These are phyloP conservation scores for Phaeotremella fagi DNA, from an alignment of 768 basidiomycete genomes.

Conservation along the genomic window DNA sequence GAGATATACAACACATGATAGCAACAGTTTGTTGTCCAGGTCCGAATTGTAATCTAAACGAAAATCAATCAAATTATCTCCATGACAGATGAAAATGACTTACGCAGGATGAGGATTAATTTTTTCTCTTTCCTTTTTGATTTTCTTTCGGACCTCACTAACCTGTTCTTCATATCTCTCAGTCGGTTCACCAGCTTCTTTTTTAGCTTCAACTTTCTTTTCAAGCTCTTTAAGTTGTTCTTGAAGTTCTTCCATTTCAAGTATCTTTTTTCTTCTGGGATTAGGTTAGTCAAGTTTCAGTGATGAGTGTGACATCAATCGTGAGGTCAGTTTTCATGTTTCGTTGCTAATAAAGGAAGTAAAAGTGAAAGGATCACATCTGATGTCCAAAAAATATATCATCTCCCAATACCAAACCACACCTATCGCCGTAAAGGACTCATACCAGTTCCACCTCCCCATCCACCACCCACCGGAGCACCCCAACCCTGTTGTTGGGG, in stretches of 20 bases:
- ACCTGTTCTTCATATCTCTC: slow-evolving; percentile 17
- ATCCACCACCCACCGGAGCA: slow-evolving; percentile 3
- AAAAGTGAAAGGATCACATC: not conserved
- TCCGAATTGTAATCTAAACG: slow-evolving; percentile 34
- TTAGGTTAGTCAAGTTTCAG: not conserved
- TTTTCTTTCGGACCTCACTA: slow-evolving; percentile 19
- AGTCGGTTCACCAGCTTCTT: slow-evolving; percentile 9
- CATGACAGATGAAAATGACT: slow-evolving; percentile 5
- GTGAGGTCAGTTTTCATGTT: not conserved
- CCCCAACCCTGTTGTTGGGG: slow-evolving; percentile 5
- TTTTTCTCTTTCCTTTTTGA: slow-evolving; percentile 22
- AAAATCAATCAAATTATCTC: not conserved
- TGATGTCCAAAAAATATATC: not conserved
- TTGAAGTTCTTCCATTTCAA: slow-evolving; percentile 1
- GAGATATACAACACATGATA: slow-evolving; percentile 29
- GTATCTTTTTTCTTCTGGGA: not conserved
- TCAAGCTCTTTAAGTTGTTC: slow-evolving; percentile 17
- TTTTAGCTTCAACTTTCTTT: slow-evolving; percentile 8
- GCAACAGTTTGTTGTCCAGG: slow-evolving; percentile 31
- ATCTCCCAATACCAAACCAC: not conserved
- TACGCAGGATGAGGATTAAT: slow-evolving; percentile 33
- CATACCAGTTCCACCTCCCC: slow-evolving; percentile 28
- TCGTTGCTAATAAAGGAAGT: slow-evolving; percentile 1
- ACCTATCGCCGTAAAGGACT: slow-evolving; percentile 34
- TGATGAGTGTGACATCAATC: not conserved